Evolutionary conservation across 75 land plant species (phyloP).

Genomic region (Chamaecyparis obtusa): DNA sequence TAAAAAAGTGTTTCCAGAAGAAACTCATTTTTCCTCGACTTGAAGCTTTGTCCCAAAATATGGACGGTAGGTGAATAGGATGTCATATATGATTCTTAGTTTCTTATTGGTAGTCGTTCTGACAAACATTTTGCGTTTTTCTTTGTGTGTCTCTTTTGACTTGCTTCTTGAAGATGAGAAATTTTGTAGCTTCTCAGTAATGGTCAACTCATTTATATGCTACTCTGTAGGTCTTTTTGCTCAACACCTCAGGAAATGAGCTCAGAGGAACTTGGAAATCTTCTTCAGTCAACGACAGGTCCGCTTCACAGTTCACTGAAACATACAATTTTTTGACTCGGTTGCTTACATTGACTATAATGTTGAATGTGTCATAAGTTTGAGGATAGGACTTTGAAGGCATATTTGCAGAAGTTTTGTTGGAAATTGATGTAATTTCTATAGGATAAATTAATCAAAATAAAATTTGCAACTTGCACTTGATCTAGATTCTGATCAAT

Average conservation of each 20-base stretch:
- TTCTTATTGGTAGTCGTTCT: background rate
- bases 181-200: background rate
- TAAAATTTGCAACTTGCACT: background rate
- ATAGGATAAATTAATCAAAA: background rate
- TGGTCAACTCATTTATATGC: background rate
- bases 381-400: background rate
- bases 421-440: background rate
- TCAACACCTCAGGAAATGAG: conserved; percentile 44
- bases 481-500: background rate
- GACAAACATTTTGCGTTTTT: background rate
- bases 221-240: conserved; percentile 35
- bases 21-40: background rate
- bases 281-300: conserved; percentile 36
- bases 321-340: background rate
- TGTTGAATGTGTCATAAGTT: background rate
- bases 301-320: conserved; percentile 2
- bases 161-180: background rate
- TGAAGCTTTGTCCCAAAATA: background rate
- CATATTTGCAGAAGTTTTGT: background rate
- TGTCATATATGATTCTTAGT: background rate
- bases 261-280: conserved; percentile 35
- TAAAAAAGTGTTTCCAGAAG: background rate
- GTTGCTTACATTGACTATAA: background rate
- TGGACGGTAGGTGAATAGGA: background rate
- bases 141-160: background rate